Base-by-base conservation (phyloP, 257 asterid species). In the Coffea canephora region DNA sequence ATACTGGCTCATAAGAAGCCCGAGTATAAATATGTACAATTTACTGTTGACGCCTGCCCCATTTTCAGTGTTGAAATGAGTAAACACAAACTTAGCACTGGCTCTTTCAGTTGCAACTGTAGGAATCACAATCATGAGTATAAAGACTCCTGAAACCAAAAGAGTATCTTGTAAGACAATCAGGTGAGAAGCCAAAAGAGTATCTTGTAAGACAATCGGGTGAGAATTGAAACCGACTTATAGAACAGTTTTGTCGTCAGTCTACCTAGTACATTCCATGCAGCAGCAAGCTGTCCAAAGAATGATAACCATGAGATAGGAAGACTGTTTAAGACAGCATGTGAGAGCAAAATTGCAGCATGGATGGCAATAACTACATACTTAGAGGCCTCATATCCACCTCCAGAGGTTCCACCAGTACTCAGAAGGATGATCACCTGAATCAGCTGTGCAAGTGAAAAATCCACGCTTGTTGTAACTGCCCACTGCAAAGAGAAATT, bases 1-100 rank as follows among this genome's bases (percentile, higher is more conserved):
- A 83, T 96, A 93, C 85, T 93, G 98, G 80, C 98, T 96, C 98
- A 96, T 91, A 75, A 96, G 97, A 84, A 96, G 96, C 73, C 99
- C 99, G 1, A 93, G 89, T 76, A 89, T 84, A 78, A 96, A 96
- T 78, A 96, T 92, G 87, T 96, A 94, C 73, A 89, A 49, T 73
- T 79, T 87, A 80, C 88, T 96, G 77, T 71, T 55, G 80, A 96
- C 84, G 71, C 98, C 98, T 57, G 75, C 90, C 8, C 90, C 97
- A 39, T 94, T 94, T 23, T 90, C 98, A 5, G 90, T 84, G 76
- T 96, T 93, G 86, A 96, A 96, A 79, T 89, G 88, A 39, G 98
- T 94, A 73, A 96, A 96, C 49, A 96, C 98, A 81, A 87, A 92
- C 85, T 92, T 54, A 69, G 97, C 84, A 49, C 95, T 92, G 73